phyloP scores from a whole-genome alignment of 176 grass and related monocot genomes.

The Aegilops sharonensis region DNA sequence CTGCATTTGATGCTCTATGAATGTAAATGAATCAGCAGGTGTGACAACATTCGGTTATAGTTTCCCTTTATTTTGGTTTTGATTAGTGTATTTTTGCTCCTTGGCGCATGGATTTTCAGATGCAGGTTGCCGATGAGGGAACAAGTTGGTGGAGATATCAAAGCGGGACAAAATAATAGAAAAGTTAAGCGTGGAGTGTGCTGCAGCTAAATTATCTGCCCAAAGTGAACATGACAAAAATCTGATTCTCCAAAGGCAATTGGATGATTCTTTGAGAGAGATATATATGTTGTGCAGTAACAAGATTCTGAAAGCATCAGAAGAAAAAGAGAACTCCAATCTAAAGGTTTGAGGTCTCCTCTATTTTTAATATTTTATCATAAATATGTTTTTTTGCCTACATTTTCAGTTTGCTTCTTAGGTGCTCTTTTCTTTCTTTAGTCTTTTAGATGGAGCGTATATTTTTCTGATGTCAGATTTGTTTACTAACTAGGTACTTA shows the following conservation, averaged over 20 bases:
- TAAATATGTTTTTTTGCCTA: background rate
- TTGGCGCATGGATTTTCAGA: conserved; percentile 28
- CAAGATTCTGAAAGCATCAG: conserved; percentile 49
- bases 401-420: conserved; percentile 1
- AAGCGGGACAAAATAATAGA: conserved; percentile 27
- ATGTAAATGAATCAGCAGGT: background rate
- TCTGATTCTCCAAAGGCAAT: conserved; percentile 42
- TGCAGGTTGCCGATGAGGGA: conserved; percentile 10
- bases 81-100: background rate
- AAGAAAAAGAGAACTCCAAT: conserved; percentile 65
- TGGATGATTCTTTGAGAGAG: too few relatives aligned
- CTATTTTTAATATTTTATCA: conserved; percentile 9
- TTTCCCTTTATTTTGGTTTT: conserved; percentile 2
- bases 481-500: background rate
- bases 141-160: conserved; percentile 44
- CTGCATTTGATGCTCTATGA: background rate
- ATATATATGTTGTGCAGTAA: conserved; percentile 43
- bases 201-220: conserved; percentile 50
- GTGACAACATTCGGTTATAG: background rate
- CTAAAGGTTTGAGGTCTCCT: conserved; percentile 57
- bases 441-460: background rate
- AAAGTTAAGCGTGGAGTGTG: conserved; percentile 45
- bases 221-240: conserved; percentile 61
- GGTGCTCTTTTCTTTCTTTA: background rate
- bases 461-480: background rate